A percentile compares a stretch with the other conserved stretches of the same genome.
These are phyloP conservation scores for Penicillium samsonianum DNA, from an alignment of 495 filamentous ascomycete genomes.

Conservation along the genomic window DNA sequence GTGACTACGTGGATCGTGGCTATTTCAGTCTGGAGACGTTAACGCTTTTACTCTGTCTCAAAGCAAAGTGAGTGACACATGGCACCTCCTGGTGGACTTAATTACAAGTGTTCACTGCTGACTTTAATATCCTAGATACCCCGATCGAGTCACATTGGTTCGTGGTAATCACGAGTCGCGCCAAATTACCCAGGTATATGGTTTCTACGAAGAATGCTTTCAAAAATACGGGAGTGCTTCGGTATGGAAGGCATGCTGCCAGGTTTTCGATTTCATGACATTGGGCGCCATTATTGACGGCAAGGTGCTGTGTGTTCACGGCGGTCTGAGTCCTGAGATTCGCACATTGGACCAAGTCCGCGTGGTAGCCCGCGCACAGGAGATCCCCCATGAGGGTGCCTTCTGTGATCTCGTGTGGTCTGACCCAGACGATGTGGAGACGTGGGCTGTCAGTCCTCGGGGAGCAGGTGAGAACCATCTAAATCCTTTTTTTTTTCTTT, in stretches of 20 bases:
- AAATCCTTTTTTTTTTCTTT: not conserved
- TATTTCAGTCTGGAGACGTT: constrained; percentile 98
- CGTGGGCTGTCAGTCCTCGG: constrained; percentile 93
- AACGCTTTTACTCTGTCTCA: constrained; percentile 91
- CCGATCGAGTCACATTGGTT: constrained; percentile 90
- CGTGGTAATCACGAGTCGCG: constrained; percentile 97
- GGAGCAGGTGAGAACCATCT: constrained; percentile 64
- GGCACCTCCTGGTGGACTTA: not conserved
- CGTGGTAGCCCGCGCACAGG: constrained; percentile 95
- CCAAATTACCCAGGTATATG: constrained; percentile 98
- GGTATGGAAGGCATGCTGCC: constrained; percentile 98
- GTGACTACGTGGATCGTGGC: constrained; percentile 95
- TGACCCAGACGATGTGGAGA: constrained; percentile 96
- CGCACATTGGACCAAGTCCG: constrained; percentile 94
- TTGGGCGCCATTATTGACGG: constrained; percentile 96
- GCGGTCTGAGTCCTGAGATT: constrained; percentile 95
- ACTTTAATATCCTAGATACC: constrained; percentile 62
- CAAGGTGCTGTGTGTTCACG: constrained; percentile 94
- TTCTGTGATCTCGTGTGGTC: constrained; percentile 99
- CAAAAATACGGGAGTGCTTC: constrained; percentile 97
- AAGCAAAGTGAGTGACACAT: constrained; percentile 76
- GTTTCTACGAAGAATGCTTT: constrained; percentile 98
- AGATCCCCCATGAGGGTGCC: constrained; percentile 96
- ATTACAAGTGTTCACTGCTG: not conserved
- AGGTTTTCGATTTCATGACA: constrained; percentile 97